Conservation (phyloP, 495 filamentous ascomycete genomes). For the Trichocladium uniseriatum region DNA sequence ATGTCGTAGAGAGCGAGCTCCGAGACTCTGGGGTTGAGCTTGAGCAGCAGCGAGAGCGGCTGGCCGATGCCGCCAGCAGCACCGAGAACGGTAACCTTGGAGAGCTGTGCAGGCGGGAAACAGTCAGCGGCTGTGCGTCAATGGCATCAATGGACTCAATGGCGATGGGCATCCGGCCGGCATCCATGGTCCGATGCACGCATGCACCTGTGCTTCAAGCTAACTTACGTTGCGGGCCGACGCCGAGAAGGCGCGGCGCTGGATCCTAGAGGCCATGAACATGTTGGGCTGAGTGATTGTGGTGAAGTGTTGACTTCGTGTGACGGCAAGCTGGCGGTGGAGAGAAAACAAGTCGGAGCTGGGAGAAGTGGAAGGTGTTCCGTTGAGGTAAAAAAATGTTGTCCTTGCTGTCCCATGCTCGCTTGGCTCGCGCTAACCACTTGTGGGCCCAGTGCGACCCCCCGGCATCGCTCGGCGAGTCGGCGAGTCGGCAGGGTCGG, state of each 20-base stretch:
- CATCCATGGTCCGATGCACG: too few relatives aligned
- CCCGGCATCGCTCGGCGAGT: too few relatives aligned
- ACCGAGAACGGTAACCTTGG: slow-evolving; percentile 94
- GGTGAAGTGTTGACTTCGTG: background rate
- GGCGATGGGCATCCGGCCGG: too few relatives aligned
- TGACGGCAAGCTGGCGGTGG: background rate
- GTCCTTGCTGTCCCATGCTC: background rate
- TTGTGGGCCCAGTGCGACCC: too few relatives aligned
- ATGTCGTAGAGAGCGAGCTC: slow-evolving; percentile 97
- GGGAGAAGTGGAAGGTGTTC: background rate
- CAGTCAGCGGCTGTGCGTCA: slow-evolving; percentile 22
- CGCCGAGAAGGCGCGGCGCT: slow-evolving; percentile 89
- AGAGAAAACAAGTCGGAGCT: slow-evolving; percentile 6
- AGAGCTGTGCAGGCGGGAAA: slow-evolving; percentile 49
- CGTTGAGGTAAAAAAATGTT: slow-evolving; percentile 26
- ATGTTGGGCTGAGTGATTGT: slow-evolving; percentile 42
- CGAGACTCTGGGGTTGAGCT: slow-evolving; percentile 72
- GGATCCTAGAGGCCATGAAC: slow-evolving; percentile 71
- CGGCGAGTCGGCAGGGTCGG: slow-evolving; percentile 23
- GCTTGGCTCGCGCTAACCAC: background rate
- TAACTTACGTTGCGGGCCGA: slow-evolving; percentile 74
- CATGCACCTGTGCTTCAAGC: background rate
- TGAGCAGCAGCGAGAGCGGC: slow-evolving; percentile 93
- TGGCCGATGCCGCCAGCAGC: slow-evolving; percentile 98
- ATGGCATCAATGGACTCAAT: background rate